Percentiles rank a stretch among this genome's conserved stretches.
Evolutionary conservation across 1,139 yeast species (phyloP).

Genomic region (Suhomyces kunorum): DNA sequence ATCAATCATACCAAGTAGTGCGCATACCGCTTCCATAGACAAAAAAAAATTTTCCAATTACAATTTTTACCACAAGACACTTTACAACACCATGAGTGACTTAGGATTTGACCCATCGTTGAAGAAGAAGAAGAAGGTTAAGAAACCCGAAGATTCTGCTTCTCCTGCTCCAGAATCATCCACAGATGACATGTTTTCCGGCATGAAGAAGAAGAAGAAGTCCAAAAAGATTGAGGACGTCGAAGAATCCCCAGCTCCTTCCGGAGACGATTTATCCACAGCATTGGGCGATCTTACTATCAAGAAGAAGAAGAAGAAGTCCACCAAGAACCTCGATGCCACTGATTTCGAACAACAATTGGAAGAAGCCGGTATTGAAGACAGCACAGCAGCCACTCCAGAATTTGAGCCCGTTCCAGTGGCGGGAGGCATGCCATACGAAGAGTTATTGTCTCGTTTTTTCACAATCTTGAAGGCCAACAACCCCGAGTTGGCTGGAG

Average conservation of each 20-base stretch:
- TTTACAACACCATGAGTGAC: constrained; percentile 46
- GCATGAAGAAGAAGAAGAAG: constrained; percentile 57
- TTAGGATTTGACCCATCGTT: constrained; percentile 76
- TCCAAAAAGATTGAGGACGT: constrained; percentile 40
- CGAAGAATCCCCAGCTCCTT: constrained; percentile 42
- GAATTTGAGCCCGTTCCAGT: constrained; percentile 25
- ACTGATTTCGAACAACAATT: constrained; percentile 88
- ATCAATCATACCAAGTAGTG: constrained; percentile 8
- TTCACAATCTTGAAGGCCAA: constrained; percentile 83
- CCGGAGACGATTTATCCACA: constrained; percentile 64
- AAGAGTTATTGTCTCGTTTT: constrained; percentile 76
- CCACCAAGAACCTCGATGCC: constrained; percentile 54
- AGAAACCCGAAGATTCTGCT: constrained; percentile 43
- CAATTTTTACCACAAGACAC: constrained; percentile 1
- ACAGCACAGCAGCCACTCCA: constrained; percentile 31
- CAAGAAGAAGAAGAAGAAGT: constrained; percentile 76
- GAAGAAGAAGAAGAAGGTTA: constrained; percentile 78
- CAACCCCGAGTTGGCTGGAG: constrained; percentile 98
- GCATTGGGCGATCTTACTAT: constrained; percentile 74
- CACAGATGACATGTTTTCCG: constrained; percentile 54
- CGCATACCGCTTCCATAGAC: constrained; percentile 7
- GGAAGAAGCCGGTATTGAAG: constrained; percentile 85
- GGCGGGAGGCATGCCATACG: constrained; percentile 70
- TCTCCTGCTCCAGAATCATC: constrained; percentile 30
- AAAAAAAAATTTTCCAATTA: constrained; percentile 13